phyloP scores from a whole-genome alignment of 805 yeast genomes.

The Candida adriatica region DNA sequence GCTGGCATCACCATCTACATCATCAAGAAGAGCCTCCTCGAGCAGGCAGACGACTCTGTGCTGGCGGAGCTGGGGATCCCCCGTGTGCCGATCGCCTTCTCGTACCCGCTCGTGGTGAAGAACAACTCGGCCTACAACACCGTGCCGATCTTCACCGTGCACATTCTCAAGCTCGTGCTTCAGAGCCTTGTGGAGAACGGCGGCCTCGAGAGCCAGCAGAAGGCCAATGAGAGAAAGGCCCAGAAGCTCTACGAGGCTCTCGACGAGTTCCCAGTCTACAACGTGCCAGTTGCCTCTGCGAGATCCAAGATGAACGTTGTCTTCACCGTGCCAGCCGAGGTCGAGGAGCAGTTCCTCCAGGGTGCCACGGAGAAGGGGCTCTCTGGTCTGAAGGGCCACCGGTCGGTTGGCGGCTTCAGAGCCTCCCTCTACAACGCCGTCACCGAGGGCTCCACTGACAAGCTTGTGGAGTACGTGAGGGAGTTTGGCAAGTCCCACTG shows the following conservation, averaged over 20 bases:
- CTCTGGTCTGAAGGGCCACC: slow-evolving; percentile 87
- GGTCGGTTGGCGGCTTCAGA: slow-evolving; percentile 96
- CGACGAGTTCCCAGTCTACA: slow-evolving; percentile 63
- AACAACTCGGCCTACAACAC: slow-evolving; percentile 95
- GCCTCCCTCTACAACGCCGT: slow-evolving; percentile 92
- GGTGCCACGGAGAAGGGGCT: slow-evolving; percentile 56
- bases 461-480: slow-evolving; percentile 7
- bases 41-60: slow-evolving; percentile 56
- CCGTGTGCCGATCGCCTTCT: slow-evolving; percentile 81
- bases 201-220: slow-evolving; percentile 61
- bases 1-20: slow-evolving; percentile 94
- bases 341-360: slow-evolving; percentile 64
- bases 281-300: slow-evolving; percentile 53
- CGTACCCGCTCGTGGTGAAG: slow-evolving; percentile 76
- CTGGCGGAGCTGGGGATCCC: slow-evolving; percentile 60
- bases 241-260: slow-evolving; percentile 53
- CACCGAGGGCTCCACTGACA: slow-evolving; percentile 22
- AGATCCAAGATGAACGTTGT: slow-evolving; percentile 94
- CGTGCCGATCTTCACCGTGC: slow-evolving; percentile 87
- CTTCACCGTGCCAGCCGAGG: slow-evolving; percentile 60
- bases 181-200: slow-evolving; percentile 57
- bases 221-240: slow-evolving; percentile 57
- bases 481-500: slow-evolving; percentile 31
- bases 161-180: slow-evolving; percentile 75
- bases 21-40: slow-evolving; percentile 72